These are phyloP conservation scores for Gossypium schwendimanii DNA, from an alignment of 441 rosid genomes.

Conservation along the genomic window DNA sequence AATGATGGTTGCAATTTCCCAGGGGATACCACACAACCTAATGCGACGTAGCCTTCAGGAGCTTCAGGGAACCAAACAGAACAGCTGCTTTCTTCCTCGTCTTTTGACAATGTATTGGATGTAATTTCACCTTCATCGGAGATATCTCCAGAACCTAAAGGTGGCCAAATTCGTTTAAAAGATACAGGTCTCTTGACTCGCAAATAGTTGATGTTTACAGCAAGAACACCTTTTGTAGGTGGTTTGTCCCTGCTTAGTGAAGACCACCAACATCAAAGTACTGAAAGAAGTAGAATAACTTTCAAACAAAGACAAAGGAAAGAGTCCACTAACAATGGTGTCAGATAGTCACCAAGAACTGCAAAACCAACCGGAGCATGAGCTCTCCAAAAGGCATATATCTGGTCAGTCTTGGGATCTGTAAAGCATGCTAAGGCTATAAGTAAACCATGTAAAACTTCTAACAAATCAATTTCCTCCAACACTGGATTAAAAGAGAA, in stretches of 20 bases:
- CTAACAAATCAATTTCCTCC: neutral
- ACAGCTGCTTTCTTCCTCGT: slow-evolving; percentile 34
- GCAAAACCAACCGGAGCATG: slow-evolving; percentile 95
- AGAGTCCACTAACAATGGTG: slow-evolving; percentile 64
- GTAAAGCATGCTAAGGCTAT: slow-evolving; percentile 25
- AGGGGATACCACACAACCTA: slow-evolving; percentile 76
- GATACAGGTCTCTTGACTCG: slow-evolving; percentile 81
- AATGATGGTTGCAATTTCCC: slow-evolving; percentile 64
- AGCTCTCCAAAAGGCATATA: slow-evolving; percentile 86
- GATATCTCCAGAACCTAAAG: slow-evolving; percentile 30
- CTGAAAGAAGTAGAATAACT: slow-evolving; percentile 9
- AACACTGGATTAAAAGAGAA: neutral
- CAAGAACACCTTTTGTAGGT: slow-evolving; percentile 88
- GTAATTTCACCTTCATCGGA: slow-evolving; percentile 27
- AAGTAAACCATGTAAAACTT: slow-evolving; percentile 20
- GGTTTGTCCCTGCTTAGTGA: slow-evolving; percentile 81
- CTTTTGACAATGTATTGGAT: slow-evolving; percentile 18
- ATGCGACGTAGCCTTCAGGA: slow-evolving; percentile 81
- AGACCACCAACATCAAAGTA: slow-evolving; percentile 19
- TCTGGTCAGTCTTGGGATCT: slow-evolving; percentile 59
- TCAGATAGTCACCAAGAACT: slow-evolving; percentile 85
- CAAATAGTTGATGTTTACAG: slow-evolving; percentile 68
- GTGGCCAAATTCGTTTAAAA: slow-evolving; percentile 73
- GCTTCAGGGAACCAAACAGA: slow-evolving; percentile 96
- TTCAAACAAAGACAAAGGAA: slow-evolving; percentile 6